These are phyloP conservation scores for Curvularia hawaiiensis DNA, from an alignment of 2,329 filamentous ascomycete genomes.

Conservation along the genomic window DNA sequence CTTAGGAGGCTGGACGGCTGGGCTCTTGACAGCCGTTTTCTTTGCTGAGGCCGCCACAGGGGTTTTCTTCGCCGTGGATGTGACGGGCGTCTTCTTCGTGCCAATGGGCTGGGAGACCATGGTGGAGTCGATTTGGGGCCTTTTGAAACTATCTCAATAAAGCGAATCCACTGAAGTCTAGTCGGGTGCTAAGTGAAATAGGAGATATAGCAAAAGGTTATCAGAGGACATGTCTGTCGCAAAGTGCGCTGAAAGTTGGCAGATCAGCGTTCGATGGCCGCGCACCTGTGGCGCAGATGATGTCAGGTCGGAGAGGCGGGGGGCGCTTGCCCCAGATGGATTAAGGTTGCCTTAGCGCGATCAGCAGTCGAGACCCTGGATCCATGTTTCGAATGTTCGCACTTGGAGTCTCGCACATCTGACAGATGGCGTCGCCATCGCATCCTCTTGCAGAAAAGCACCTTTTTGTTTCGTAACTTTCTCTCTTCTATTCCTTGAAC, in stretches of 20 bases:
- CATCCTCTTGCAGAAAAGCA: conserved; percentile 7
- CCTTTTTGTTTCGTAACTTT: conserved; percentile 5
- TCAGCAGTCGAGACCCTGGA: conserved; percentile 27
- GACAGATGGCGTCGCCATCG: conserved; percentile 17
- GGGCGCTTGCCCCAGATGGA: conserved; percentile 21
- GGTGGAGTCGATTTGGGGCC: conserved; percentile 4
- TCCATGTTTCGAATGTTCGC: conserved; percentile 25
- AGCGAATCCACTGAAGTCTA: background rate
- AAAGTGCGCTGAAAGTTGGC: conserved; percentile 21
- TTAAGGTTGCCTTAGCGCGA: conserved; percentile 34
- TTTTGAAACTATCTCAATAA: background rate
- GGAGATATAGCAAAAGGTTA: background rate
- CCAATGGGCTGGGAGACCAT: conserved; percentile 37
- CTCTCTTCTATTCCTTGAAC: background rate
- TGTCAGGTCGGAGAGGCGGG: conserved; percentile 29
- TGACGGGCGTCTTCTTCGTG: conserved; percentile 31
- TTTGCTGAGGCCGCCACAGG: conserved; percentile 11
- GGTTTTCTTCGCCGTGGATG: conserved; percentile 25
- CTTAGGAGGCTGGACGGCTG: conserved; percentile 21
- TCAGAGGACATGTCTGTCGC: conserved; percentile 5
- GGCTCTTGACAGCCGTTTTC: conserved; percentile 7
- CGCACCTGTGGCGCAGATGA: conserved; percentile 28
- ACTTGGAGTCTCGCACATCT: conserved; percentile 10
- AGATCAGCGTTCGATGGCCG: conserved; percentile 13
- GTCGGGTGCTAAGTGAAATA: background rate